phyloP scores from a whole-genome alignment of 768 basidiomycete genomes.

The Pleurotus tuber-regium region DNA sequence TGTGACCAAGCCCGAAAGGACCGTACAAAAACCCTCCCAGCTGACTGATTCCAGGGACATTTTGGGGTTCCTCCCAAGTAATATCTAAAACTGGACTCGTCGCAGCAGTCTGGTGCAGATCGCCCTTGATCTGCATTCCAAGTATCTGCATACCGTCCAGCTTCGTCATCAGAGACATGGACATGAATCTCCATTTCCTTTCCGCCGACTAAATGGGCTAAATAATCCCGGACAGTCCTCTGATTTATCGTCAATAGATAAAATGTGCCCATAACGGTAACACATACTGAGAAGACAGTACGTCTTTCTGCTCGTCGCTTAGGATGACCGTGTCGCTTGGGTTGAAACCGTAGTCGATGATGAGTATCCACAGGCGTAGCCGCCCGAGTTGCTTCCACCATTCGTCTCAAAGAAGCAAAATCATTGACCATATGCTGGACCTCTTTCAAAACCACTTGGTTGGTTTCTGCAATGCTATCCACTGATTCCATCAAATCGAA shows the following conservation, averaged over 20 bases:
- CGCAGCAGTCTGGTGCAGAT: neutral
- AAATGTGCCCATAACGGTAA: neutral
- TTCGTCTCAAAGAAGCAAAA: too few species aligned
- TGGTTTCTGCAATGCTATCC: too few species aligned
- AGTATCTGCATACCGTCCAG: neutral
- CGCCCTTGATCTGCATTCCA: slow-evolving; percentile 2
- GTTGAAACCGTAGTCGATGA: too few species aligned
- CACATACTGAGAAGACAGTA: neutral
- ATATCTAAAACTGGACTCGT: slow-evolving; percentile 1
- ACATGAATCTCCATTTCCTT: neutral
- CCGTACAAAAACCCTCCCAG: neutral
- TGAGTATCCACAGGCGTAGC: too few species aligned
- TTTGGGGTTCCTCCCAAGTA: slow-evolving; percentile 6
- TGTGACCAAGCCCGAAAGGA: neutral
- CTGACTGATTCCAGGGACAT: slow-evolving; percentile 9
- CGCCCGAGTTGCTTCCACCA: too few species aligned
- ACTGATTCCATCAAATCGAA: too few species aligned
- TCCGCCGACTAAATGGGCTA: neutral
- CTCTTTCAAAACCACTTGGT: too few species aligned
- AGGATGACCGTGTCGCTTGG: neutral
- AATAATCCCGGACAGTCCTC: neutral
- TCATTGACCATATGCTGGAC: too few species aligned
- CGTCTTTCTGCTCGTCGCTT: neutral
- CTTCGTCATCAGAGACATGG: neutral
- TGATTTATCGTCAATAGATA: neutral